Evolutionary conservation across 805 yeast genomes (phyloP).

Genomic region (Zygosaccharomyces lentus): DNA sequence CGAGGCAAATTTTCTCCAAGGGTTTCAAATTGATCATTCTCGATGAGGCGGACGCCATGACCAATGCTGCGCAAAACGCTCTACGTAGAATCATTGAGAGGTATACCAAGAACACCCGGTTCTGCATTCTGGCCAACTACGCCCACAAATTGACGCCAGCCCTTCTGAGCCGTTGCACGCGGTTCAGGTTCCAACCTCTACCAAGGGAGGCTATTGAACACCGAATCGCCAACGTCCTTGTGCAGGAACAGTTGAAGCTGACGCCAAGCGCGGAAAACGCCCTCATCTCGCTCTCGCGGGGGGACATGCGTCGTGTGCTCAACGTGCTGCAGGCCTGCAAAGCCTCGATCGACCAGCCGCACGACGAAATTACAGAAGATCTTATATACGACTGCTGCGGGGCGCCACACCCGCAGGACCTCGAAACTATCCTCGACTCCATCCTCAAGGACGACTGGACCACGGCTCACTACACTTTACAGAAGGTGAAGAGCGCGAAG

Average conservation of each 20-base stretch:
- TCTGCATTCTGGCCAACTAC: slow-evolving; percentile 92
- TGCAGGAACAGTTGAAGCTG: slow-evolving; percentile 59
- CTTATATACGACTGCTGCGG: slow-evolving; percentile 94
- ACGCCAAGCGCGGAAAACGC: slow-evolving; percentile 58
- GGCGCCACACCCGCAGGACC: slow-evolving; percentile 85
- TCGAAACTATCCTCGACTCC: slow-evolving; percentile 69
- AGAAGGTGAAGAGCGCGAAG: slow-evolving; percentile 58
- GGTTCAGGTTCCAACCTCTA: slow-evolving; percentile 89
- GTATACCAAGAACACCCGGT: slow-evolving; percentile 90
- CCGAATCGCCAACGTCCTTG: slow-evolving; percentile 65
- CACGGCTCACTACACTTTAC: slow-evolving; percentile 62
- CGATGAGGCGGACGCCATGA: slow-evolving; percentile 97
- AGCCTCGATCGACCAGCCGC: slow-evolving; percentile 57
- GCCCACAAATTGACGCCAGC: slow-evolving; percentile 96
- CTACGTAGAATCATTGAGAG: slow-evolving; percentile 78
- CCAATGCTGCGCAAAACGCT: slow-evolving; percentile 80
- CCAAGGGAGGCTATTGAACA: slow-evolving; percentile 60
- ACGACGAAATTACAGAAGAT: slow-evolving; percentile 54
- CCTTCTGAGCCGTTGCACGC: slow-evolving; percentile 85
- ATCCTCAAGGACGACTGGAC: slow-evolving; percentile 87
- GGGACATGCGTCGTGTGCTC: slow-evolving; percentile 94
- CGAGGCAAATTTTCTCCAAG: slow-evolving; percentile 83
- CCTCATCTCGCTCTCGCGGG: slow-evolving; percentile 68
- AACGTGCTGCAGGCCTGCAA: slow-evolving; percentile 93
- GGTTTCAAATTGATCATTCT: slow-evolving; percentile 88